Base-by-base conservation (phyloP, 371 early-diverging fungal genomes). In the Zopfochytrium polystomum region DNA sequence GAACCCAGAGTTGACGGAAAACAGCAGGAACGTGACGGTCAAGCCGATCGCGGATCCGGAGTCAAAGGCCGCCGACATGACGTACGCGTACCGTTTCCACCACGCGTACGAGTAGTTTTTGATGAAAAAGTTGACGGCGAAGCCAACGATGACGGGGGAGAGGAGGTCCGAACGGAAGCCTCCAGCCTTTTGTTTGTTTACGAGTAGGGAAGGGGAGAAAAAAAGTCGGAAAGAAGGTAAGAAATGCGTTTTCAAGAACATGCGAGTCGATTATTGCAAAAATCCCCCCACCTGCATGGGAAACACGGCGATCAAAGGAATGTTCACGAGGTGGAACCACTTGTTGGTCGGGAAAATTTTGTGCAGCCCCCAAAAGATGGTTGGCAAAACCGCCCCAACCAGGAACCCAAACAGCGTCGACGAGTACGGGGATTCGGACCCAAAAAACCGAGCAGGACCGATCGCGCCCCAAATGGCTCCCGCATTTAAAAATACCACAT, bases 291-390 rank as follows among this genome's bases (percentile, higher is more conserved):
- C 13, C 23, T 50, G 26, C 0, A 47, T 5, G 11, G 59, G 59
- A 35, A 59, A 59, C 2, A 42, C 38, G 50, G 46, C 43, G 22
- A 59, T 50, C 5, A 59, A 20, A 0, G 65, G 65, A 3, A 65
- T 20, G 43, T 65, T 65, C 15, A 65, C 55, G 9, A 52, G 44
- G 27, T 65, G 60, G n/a, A n/a, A n/a, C 65, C 65, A 65, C 5
- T 27, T 31, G 4, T 20, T 42, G 18, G 3, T 29, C 25, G 48
- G 42, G n/a, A 6, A 18, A 2, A 26, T 5, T 30, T 46, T 25
- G 29, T 65, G 49, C 65, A 58, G 9, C 3, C 5, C 22, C 65
- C 65, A 65, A 26, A 45, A 54, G 2, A 59, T 27, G n/a, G 59
- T 25, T 0, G 65, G 65, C 1, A 65, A 33, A 26, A 52, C 15